These are phyloP conservation scores for Penicillium palitans DNA, from an alignment of 2,329 filamentous ascomycete genomes.

Conservation along the genomic window DNA sequence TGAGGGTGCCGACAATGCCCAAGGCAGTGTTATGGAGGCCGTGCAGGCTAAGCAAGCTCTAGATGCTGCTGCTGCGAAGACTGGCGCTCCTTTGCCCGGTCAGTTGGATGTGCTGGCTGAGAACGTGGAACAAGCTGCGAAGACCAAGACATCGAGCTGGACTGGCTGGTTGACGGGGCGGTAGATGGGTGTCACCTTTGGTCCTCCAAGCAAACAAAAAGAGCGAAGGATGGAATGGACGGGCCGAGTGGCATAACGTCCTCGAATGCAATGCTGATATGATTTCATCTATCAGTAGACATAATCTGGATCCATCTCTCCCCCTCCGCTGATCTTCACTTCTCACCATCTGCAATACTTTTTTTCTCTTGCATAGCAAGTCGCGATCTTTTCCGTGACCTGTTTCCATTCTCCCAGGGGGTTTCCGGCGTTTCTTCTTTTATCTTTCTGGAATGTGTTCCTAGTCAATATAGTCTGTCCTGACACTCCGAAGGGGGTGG, in stretches of 20 bases:
- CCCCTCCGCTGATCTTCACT: not conserved
- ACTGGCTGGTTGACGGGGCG: constrained; percentile 43
- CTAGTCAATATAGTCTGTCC: constrained; percentile 10
- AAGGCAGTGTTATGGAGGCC: constrained; percentile 36
- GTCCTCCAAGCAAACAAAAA: constrained; percentile 2
- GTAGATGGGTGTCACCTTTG: constrained; percentile 19
- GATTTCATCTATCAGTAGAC: not conserved
- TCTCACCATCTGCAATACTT: constrained; percentile 10
- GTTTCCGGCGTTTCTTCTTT: constrained; percentile 32
- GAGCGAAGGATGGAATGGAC: constrained; percentile 2
- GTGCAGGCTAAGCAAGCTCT: constrained; percentile 41
- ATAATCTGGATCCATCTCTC: not conserved
- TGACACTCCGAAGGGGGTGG: constrained; percentile 10
- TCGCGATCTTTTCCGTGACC: constrained; percentile 18
- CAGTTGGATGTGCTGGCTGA: constrained; percentile 38
- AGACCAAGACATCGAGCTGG: constrained; percentile 41
- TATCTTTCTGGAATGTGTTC: constrained; percentile 23
- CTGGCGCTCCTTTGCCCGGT: constrained; percentile 22
- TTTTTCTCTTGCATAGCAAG: constrained; percentile 28
- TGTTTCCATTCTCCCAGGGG: constrained; percentile 31
- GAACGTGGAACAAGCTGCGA: constrained; percentile 39
- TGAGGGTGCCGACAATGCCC: constrained; percentile 14
- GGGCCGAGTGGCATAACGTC: not conserved
- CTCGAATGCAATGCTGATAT: not conserved
- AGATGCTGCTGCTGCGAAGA: constrained; percentile 27